These are phyloP conservation scores for Phialophora macrospora DNA, from an alignment of 2,329 filamentous ascomycete species.

Conservation along the genomic window DNA sequence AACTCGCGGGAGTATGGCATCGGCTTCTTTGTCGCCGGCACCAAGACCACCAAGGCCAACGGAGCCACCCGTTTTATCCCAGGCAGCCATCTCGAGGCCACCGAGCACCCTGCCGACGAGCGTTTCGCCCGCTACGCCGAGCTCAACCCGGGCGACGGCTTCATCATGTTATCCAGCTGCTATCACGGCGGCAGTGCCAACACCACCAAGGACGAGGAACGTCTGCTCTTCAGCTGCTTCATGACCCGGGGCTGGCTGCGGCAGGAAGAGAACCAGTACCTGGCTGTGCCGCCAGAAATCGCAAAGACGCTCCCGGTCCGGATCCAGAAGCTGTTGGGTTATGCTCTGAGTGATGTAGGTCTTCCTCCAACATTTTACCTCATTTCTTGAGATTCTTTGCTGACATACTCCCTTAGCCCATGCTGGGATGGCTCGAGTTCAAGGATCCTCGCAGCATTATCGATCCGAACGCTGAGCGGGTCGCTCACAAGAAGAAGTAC, in stretches of 20 bases:
- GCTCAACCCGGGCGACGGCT: slow-evolving; percentile 43
- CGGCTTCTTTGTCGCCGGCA: slow-evolving; percentile 28
- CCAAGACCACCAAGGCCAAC: slow-evolving; percentile 40
- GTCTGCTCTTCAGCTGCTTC: slow-evolving; percentile 44
- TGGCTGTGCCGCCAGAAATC: background rate
- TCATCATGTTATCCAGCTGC: slow-evolving; percentile 45
- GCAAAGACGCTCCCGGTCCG: too few species aligned
- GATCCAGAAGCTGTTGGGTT: too few species aligned
- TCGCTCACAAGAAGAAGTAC: too few species aligned
- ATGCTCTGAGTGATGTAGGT: too few species aligned
- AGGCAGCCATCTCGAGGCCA: slow-evolving; percentile 17
- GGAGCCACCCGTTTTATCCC: slow-evolving; percentile 39
- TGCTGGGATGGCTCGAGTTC: too few species aligned
- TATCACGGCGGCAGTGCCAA: slow-evolving; percentile 45
- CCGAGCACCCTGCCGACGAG: slow-evolving; percentile 22
- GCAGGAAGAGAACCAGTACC: slow-evolving; percentile 18
- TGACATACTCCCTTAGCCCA: too few species aligned
- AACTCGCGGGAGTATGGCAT: slow-evolving; percentile 18
- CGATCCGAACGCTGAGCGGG: too few species aligned
- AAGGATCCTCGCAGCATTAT: too few species aligned
- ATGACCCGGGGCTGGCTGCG: slow-evolving; percentile 45
- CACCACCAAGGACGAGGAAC: slow-evolving; percentile 43
- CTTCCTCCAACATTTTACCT: too few species aligned
- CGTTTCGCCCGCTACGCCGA: slow-evolving; percentile 19
- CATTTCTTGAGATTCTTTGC: too few species aligned